These are phyloP conservation scores for Diutina catenulata DNA, from an alignment of 1,139 yeast genomes.

Conservation along the genomic window DNA sequence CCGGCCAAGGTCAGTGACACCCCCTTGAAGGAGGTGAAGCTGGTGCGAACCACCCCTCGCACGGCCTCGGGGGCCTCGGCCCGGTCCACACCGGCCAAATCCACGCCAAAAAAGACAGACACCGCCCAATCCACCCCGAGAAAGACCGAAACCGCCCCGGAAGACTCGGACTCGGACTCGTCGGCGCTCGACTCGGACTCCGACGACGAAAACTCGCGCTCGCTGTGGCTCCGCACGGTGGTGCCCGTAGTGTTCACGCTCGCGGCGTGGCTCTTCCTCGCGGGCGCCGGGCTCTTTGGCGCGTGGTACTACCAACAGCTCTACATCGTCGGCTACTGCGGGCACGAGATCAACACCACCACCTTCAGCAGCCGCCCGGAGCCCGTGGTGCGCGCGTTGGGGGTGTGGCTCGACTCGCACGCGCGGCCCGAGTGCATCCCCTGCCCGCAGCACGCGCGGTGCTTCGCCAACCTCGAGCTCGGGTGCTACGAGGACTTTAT, in stretches of 20 bases:
- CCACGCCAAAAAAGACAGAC: too few species aligned
- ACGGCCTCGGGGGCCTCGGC: too few species aligned
- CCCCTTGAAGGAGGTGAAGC: too few species aligned
- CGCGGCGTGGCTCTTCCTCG: constrained; percentile 19
- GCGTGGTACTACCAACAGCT: constrained; percentile 58
- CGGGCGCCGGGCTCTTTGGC: constrained; percentile 21
- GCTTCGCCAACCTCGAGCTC: constrained; percentile 46
- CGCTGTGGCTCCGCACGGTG: not conserved
- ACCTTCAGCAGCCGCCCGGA: constrained; percentile 20
- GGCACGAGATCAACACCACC: constrained; percentile 34
- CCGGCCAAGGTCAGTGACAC: too few species aligned
- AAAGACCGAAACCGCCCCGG: not conserved
- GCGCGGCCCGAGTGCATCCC: constrained; percentile 55
- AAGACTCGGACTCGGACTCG: not conserved
- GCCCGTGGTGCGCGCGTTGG: constrained; percentile 12
- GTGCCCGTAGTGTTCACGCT: constrained; percentile 10
- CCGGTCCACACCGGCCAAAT: too few species aligned
- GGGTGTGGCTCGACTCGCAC: constrained; percentile 22
- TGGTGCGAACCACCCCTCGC: too few species aligned
- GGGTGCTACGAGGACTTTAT: constrained; percentile 65
- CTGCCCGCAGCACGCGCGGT: constrained; percentile 77
- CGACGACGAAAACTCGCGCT: not conserved
- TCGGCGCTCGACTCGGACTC: not conserved
- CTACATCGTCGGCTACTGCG: constrained; percentile 55
- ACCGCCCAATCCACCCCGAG: too few species aligned